Base-by-base conservation (phyloP, 2,329 filamentous ascomycete species). In the Verticillium nonalfalfae region DNA sequence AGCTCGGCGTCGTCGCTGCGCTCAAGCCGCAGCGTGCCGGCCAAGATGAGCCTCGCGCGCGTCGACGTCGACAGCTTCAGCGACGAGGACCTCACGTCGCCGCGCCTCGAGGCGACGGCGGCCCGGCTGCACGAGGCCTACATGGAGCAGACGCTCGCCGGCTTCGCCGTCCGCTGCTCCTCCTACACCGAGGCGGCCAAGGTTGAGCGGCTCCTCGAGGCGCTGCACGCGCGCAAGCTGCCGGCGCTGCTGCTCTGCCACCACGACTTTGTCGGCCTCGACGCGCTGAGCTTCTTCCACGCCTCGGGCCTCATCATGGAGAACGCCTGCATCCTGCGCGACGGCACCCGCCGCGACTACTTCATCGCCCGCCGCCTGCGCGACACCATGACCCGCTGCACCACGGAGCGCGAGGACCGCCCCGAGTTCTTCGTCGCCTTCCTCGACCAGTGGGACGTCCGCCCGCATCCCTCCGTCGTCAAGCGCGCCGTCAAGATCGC, bases 291-390 rank as follows among this genome's bases (percentile, higher is more conserved):
- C 63, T 64, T 77, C 33, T 66, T 67, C 1, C 62, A 72, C 5
- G 64, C 78, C 18, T 66, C 69, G 1, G 78, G 78, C 3, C 60
- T 79, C 45, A 72, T 79, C 56, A 71, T 78, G 38, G 72, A 76
- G 59, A 79, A 78, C 64, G 77, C 73, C 7, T 74, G 73, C 10
- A 78, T 79, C 15, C 68, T 76, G 7, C 67, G 70, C 6, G 72
- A 75, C 57, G 78, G 78, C 3, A 68, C 75, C 56, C 70, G 75
- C 21, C 70, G 76, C 21, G 76, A 80, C 62, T 80, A 76, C 65
- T 80, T 79, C 64, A 73, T 76, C 57, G 73, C 76, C 33, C 60
- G 67, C 11, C 62, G 69, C 3, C 71, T 79, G 58, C 72, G 76
- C 18, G 64, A 68, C 1, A 62, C 68, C 40, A 71, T 75, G 66